Evolutionary conservation across 2,329 filamentous ascomycete genomes (phyloP).

Genomic region (Diaporthe citriasiana): DNA sequence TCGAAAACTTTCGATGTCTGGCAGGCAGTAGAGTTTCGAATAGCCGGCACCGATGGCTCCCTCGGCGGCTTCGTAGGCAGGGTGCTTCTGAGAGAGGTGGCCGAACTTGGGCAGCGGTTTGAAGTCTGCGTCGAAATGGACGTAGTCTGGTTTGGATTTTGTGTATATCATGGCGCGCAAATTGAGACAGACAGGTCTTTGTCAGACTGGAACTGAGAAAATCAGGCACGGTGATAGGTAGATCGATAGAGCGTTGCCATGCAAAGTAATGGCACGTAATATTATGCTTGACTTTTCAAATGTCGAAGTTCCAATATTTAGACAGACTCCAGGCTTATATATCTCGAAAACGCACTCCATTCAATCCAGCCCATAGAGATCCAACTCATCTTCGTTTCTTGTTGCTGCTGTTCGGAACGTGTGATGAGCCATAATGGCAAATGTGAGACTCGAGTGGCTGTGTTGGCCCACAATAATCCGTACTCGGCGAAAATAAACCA

Average conservation of each 20-base stretch:
- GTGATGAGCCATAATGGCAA: constrained; percentile 18
- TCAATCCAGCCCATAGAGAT: background rate
- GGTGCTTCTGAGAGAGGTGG: constrained; percentile 8
- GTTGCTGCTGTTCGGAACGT: background rate
- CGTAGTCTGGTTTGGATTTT: background rate
- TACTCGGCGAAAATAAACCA: background rate
- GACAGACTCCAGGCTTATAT: background rate
- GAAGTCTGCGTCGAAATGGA: background rate
- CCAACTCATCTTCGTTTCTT: background rate
- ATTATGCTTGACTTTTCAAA: background rate
- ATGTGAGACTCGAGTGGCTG: background rate
- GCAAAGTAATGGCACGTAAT: background rate
- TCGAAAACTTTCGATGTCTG: constrained; percentile 7
- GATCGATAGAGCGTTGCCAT: background rate
- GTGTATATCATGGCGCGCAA: background rate
- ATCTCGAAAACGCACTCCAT: background rate
- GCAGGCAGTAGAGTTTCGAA: background rate
- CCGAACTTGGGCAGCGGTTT: constrained; percentile 9
- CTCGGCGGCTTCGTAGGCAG: constrained; percentile 11
- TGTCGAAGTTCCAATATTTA: background rate
- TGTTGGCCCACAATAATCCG: background rate
- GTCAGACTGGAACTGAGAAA: background rate
- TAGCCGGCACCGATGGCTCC: background rate
- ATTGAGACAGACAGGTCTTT: background rate
- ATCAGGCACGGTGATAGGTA: background rate